Conservation (phyloP, 148 eudicot species). For the Persicaria tinctoria region DNA sequence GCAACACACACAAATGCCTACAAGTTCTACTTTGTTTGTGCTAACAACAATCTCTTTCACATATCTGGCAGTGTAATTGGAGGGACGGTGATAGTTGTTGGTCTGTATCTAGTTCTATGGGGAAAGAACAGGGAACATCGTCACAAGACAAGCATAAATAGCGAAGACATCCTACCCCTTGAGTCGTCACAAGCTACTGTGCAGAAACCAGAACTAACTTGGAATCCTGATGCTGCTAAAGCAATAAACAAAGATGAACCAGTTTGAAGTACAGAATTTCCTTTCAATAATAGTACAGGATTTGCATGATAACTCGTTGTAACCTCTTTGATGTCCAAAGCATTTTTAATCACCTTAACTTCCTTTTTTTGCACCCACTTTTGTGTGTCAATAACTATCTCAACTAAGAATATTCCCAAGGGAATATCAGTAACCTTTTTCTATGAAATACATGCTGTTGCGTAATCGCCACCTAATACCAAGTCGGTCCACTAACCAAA, state of each 20-base stretch:
- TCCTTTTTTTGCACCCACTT: background rate
- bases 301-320: background rate
- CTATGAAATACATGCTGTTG: background rate
- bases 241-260: constrained; percentile 2
- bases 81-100: constrained; percentile 5
- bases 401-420: background rate
- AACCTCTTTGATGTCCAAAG: background rate
- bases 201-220: background rate
- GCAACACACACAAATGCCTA: too few species aligned
- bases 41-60: constrained; percentile 1
- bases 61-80: constrained; percentile 5
- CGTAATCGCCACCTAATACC: background rate
- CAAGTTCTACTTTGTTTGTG: background rate
- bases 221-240: constrained; percentile 5
- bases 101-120: constrained; percentile 13
- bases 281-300: background rate
- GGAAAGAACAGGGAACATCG: constrained; percentile 5
- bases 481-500: background rate
- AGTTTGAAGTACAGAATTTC: background rate
- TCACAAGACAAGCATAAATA: background rate
- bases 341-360: background rate
- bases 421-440: background rate
- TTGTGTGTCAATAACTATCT: background rate
- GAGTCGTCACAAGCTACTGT: background rate
- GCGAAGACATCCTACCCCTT: background rate